phyloP scores from a whole-genome alignment of 116 monocot species.

The Zostera marina region DNA sequence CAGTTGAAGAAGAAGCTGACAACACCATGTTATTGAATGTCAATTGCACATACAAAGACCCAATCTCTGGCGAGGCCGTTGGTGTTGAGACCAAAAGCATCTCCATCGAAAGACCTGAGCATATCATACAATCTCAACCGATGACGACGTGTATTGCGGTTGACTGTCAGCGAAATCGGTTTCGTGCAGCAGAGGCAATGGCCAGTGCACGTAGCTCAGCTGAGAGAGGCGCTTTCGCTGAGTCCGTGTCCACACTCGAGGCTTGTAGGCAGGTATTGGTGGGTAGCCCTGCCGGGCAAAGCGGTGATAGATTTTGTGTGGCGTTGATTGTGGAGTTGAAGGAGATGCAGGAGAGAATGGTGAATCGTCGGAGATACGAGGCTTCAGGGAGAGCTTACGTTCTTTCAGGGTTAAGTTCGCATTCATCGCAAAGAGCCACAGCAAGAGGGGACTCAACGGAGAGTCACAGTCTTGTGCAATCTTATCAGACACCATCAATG shows the following conservation, averaged over 20 bases:
- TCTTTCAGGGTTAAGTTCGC: conserved; percentile 65
- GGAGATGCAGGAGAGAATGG: conserved; percentile 69
- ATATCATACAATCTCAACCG: not conserved
- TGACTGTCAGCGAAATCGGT: conserved; percentile 44
- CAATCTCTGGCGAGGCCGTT: conserved; percentile 15
- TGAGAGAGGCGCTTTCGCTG: conserved; percentile 28
- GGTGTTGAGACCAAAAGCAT: not conserved
- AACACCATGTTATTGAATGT: conserved; percentile 21
- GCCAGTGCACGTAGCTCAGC: conserved; percentile 35
- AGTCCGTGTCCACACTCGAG: conserved; percentile 39
- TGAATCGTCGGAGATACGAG: conserved; percentile 40
- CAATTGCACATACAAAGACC: conserved; percentile 22
- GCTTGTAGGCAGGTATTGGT: conserved; percentile 15
- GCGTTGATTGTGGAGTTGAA: conserved; percentile 33
- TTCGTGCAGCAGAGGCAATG: conserved; percentile 44
- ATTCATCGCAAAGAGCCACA: conserved; percentile 58
- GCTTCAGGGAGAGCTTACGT: conserved; percentile 55
- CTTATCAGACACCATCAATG: conserved; percentile 70
- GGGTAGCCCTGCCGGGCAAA: conserved; percentile 16
- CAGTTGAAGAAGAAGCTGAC: not conserved
- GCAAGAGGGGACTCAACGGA: conserved; percentile 49
- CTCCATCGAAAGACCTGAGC: conserved; percentile 19
- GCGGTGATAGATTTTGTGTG: conserved; percentile 29
- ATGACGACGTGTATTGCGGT: conserved; percentile 34
- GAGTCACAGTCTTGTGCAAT: conserved; percentile 17